Evolutionary conservation across 2,329 filamentous ascomycete species (phyloP), one percentile per base, ranked within the genome.

Genomic region (Aureobasidium musti): DNA sequence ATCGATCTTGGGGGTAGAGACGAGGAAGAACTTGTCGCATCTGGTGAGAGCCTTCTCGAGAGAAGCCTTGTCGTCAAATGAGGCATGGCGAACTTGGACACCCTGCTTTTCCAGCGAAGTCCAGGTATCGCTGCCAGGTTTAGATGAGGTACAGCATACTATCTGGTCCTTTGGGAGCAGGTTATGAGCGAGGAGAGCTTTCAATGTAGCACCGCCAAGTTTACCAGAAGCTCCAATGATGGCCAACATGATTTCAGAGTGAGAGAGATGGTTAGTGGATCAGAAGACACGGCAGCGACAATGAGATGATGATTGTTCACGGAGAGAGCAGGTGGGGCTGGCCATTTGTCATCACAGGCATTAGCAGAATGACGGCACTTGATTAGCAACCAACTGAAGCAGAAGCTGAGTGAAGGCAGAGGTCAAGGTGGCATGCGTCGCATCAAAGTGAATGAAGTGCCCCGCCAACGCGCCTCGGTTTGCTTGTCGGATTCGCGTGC

Each of bases 181-280:
- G 5, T 77, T 73, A 70, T 80, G 74, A 7, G 77, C 71, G n/a
- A 82, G 75, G 26, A 82, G 74, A 43, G 79, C 75, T 30, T 71
- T 71, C 28, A 82, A 73, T 21, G 80, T 80, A 13, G 79, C 79
- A 50, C 75, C 75, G 66, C 80, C 80, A 10, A 82, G 75, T 68
- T 81, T 82, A 60, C 80, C 80, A 19, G 79, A 80, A 60, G 80
- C 78, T 59, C 79, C 79, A 54, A 78, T 78, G 63, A 82, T 77
- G 26, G 77, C 78, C 56, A 81, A 70, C 64, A 70, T 73, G 59
- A 35, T 68, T 45, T 49, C 54, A 41, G 64, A 47, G 33, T 2
- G 19, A 26, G 19, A 33, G n/a, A 14, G 33, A 28, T 65, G 43
- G 26, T 47, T 11, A n/a, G 19, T 13, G 23, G 26, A 30, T 23